These are phyloP conservation scores for Peterozyma toletana DNA, from an alignment of 805 yeast species.

Conservation along the genomic window DNA sequence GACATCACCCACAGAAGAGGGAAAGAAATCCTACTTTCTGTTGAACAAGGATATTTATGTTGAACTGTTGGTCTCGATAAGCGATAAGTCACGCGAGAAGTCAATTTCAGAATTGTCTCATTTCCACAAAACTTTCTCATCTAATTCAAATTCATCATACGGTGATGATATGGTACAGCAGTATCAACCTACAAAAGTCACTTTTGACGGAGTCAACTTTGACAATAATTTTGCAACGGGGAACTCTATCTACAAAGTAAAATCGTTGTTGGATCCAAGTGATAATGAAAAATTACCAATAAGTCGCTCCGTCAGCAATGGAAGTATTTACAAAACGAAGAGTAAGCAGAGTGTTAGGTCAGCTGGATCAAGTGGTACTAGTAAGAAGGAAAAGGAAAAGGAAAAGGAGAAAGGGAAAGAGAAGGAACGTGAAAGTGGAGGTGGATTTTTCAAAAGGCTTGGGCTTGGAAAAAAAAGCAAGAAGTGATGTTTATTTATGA, in stretches of 20 bases:
- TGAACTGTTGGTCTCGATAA: constrained; percentile 12
- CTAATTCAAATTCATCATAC: constrained; percentile 10
- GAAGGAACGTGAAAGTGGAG: too few species aligned
- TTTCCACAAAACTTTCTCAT: constrained; percentile 6
- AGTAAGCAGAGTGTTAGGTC: too few species aligned
- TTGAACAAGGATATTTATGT: constrained; percentile 10
- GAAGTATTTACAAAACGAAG: too few species aligned
- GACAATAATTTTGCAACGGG: constrained; percentile 10
- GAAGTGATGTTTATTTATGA: too few species aligned
- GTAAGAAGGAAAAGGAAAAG: too few species aligned
- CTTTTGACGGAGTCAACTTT: constrained; percentile 13
- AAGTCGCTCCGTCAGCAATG: too few species aligned
- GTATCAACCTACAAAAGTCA: constrained; percentile 16
- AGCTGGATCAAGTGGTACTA: too few species aligned
- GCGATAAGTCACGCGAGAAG: constrained; percentile 11
- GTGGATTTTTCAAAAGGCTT: too few species aligned
- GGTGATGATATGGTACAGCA: constrained; percentile 16
- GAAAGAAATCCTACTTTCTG: not conserved
- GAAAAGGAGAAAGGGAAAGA: too few species aligned
- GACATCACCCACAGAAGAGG: constrained; percentile 1
- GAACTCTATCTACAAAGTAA: constrained; percentile 13
- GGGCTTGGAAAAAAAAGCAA: too few species aligned
- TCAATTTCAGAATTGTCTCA: constrained; percentile 9
- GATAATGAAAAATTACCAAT: not conserved
- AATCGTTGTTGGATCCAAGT: constrained; percentile 14